Evolutionary conservation across 148 eudicot species (phyloP).

Genomic region (Polygonum maritimum): DNA sequence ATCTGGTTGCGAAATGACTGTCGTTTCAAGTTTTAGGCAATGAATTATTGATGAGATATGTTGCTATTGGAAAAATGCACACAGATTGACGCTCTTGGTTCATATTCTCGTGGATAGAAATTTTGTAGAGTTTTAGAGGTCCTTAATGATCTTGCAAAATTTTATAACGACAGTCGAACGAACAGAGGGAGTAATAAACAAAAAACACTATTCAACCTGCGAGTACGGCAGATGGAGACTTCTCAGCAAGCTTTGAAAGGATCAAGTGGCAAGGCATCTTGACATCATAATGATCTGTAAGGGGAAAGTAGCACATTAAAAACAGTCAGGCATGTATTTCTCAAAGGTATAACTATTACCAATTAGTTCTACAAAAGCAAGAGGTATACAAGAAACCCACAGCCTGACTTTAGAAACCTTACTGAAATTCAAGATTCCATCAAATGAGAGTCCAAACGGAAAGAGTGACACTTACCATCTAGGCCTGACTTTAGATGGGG

Average conservation of each 20-base stretch:
- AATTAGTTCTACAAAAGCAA: constrained; percentile 44
- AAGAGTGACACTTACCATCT: constrained; percentile 52
- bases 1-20: too few species aligned
- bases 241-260: constrained; percentile 88
- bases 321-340: not conserved
- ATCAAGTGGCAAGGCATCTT: constrained; percentile 99
- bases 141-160: too few species aligned
- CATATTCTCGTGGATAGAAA: too few species aligned
- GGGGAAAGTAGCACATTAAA: constrained; percentile 7
- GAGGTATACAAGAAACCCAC: constrained; percentile 25
- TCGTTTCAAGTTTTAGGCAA: too few species aligned
- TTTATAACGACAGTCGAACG: too few species aligned
- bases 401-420: constrained; percentile 8
- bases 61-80: too few species aligned
- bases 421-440: not conserved
- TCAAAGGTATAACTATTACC: not conserved
- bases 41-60: too few species aligned
- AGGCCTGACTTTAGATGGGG: constrained; percentile 84
- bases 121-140: too few species aligned
- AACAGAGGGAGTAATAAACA: too few species aligned
- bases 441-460: not conserved
- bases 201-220: constrained; percentile 40
- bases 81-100: too few species aligned
- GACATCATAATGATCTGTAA: constrained; percentile 97
- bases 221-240: constrained; percentile 90